These are phyloP conservation scores for Iberis pinnata DNA, from an alignment of 345 rosid species.

Conservation along the genomic window DNA sequence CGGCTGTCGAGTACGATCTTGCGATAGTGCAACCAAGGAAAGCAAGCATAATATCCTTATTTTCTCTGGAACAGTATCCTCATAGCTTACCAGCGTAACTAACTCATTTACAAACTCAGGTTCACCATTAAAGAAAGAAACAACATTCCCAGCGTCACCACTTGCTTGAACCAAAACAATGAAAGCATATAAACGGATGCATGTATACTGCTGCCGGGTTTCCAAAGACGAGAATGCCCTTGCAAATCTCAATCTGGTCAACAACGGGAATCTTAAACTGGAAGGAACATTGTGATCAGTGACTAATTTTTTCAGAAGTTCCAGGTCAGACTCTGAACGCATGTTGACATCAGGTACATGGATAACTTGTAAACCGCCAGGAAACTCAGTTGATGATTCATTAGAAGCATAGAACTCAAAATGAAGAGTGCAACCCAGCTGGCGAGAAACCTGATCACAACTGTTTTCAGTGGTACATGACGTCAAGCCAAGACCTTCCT, in stretches of 20 bases:
- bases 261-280: constrained; percentile 67
- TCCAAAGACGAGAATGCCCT: constrained; percentile 76
- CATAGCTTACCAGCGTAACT: constrained; percentile 68
- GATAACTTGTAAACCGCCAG: constrained; percentile 63
- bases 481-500: constrained; percentile 91
- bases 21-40: constrained; percentile 84
- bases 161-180: constrained; percentile 84
- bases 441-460: constrained; percentile 62
- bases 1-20: constrained; percentile 84
- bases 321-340: constrained; percentile 59
- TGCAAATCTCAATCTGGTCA: constrained; percentile 83
- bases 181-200: constrained; percentile 92
- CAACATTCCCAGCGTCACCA: constrained; percentile 67
- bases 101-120: constrained; percentile 93
- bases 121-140: constrained; percentile 78
- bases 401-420: constrained; percentile 78
- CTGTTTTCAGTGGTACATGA: constrained; percentile 58
- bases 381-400: constrained; percentile 40
- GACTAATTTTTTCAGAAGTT: constrained; percentile 68
- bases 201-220: constrained; percentile 75
- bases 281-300: constrained; percentile 65
- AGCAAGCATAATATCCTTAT: constrained; percentile 65
- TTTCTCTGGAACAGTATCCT: constrained; percentile 82
- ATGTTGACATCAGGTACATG: constrained; percentile 52
- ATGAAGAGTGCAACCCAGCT: constrained; percentile 87